Conservation (phyloP, 352 stramenopile genomes). For the Globisporangium echinulatum region DNA sequence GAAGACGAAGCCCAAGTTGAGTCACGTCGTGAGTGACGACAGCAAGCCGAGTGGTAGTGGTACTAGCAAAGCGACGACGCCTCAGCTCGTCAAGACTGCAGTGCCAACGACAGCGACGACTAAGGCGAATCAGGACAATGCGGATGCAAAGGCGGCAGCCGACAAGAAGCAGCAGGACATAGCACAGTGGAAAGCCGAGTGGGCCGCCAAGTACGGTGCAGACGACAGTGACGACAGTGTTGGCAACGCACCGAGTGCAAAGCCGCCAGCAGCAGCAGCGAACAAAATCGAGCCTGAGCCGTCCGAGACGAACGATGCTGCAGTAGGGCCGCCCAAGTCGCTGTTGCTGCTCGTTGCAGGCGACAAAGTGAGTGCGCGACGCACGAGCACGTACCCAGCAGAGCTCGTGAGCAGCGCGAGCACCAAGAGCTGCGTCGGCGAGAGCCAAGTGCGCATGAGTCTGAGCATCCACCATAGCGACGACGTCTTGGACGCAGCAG, state of each 20-base stretch:
- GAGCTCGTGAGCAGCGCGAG: constrained; percentile 5
- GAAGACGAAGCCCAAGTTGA: constrained; percentile 37
- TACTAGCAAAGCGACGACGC: constrained; percentile 4
- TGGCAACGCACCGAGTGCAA: background rate
- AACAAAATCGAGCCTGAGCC: no score
- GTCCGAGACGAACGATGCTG: background rate
- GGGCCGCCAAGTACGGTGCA: constrained; percentile 27
- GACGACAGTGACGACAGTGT: constrained; percentile 17
- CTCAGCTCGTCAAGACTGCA: constrained; percentile 10
- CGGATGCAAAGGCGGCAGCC: constrained; percentile 10
- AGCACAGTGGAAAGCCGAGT: constrained; percentile 35
- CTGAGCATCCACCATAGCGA: constrained; percentile 43
- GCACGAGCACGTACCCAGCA: constrained; percentile 11
- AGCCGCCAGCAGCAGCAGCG: background rate
- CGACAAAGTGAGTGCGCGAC: constrained; percentile 11
- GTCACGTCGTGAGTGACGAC: constrained; percentile 26
- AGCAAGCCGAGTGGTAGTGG: background rate
- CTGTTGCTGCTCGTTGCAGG: background rate
- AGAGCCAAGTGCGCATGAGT: constrained; percentile 30
- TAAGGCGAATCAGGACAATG: background rate
- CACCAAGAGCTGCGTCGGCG: constrained; percentile 9
- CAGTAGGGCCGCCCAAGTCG: background rate
- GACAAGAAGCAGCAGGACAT: constrained; percentile 25
- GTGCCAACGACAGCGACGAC: constrained; percentile 12
- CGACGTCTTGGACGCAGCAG: constrained; percentile 43